Conservation (phyloP, 805 yeast genomes). For the Metschnikowia bowlesiae region DNA sequence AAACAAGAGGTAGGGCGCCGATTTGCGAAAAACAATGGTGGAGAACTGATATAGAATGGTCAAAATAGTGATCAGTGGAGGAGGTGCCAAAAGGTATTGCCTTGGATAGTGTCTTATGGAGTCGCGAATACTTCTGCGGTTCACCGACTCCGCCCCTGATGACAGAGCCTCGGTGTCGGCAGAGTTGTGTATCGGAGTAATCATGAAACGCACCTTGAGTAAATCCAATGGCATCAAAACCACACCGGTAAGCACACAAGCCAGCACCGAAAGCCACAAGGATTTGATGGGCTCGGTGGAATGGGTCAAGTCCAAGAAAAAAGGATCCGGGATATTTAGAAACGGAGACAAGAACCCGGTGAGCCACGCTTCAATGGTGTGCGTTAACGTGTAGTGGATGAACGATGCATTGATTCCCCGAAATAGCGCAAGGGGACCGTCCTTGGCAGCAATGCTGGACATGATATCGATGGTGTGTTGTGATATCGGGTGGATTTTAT, state of each 20-base stretch:
- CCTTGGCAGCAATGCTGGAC: constrained; percentile 61
- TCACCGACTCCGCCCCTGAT: constrained; percentile 9
- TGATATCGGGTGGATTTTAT: constrained; percentile 51
- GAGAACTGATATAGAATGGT: constrained; percentile 62
- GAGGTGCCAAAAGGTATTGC: constrained; percentile 55
- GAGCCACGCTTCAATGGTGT: constrained; percentile 85
- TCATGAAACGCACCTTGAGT: constrained; percentile 70
- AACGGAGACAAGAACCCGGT: constrained; percentile 83
- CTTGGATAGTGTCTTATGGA: constrained; percentile 58
- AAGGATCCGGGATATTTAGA: constrained; percentile 82
- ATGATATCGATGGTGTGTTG: constrained; percentile 63
- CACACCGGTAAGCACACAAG: constrained; percentile 68
- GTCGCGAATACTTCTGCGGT: constrained; percentile 66
- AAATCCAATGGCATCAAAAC: constrained; percentile 76
- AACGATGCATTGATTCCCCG: constrained; percentile 78
- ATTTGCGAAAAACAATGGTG: constrained; percentile 54
- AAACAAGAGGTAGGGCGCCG: constrained; percentile 63
- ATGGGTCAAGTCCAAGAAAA: constrained; percentile 74
- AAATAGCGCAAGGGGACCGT: constrained; percentile 67
- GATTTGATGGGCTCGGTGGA: constrained; percentile 71
- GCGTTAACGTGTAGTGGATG: constrained; percentile 65
- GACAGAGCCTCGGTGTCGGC: not conserved
- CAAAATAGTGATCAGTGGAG: constrained; percentile 30
- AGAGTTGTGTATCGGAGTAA: constrained; percentile 53
- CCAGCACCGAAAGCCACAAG: constrained; percentile 62